These are phyloP conservation scores for Ophiostoma pallidulum DNA, from an alignment of 2,329 filamentous ascomycete genomes.

Conservation along the genomic window DNA sequence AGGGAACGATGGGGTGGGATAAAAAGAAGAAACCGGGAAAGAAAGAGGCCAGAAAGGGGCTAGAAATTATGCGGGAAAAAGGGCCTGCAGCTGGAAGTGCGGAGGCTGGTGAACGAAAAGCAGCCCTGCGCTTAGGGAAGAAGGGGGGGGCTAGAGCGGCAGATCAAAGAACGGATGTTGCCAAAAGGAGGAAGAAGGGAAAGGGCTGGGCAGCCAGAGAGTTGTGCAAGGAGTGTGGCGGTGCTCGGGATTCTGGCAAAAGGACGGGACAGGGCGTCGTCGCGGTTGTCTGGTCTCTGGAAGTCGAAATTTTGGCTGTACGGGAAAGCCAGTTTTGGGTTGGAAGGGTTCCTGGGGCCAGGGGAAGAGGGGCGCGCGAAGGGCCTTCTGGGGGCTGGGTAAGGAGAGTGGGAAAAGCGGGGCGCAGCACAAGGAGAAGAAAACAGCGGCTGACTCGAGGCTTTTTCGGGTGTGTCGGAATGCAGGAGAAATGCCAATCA, in stretches of 20 bases:
- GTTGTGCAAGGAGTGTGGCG: background rate
- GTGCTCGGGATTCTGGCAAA: no score
- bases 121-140: background rate
- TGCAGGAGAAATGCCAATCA: background rate
- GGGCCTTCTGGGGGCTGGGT: background rate
- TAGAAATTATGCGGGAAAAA: conserved; percentile 2
- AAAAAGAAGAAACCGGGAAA: background rate
- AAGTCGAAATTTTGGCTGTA: no score
- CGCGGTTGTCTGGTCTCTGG: no score
- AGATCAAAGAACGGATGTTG: background rate
- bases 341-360: no score
- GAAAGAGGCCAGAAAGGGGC: conserved; percentile 8
- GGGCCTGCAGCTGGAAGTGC: background rate
- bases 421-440: background rate
- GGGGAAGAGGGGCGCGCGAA: background rate
- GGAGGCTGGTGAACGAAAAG: background rate
- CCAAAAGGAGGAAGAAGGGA: background rate
- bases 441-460: background rate
- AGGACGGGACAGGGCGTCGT: no score
- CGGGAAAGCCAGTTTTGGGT: no score
- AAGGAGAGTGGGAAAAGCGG: background rate
- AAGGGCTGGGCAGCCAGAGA: background rate
- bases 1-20: conserved; percentile 28
- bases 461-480: background rate
- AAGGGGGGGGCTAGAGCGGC: background rate